phyloP scores from a whole-genome alignment of 345 rosid genomes.

The Murraya paniculata region DNA sequence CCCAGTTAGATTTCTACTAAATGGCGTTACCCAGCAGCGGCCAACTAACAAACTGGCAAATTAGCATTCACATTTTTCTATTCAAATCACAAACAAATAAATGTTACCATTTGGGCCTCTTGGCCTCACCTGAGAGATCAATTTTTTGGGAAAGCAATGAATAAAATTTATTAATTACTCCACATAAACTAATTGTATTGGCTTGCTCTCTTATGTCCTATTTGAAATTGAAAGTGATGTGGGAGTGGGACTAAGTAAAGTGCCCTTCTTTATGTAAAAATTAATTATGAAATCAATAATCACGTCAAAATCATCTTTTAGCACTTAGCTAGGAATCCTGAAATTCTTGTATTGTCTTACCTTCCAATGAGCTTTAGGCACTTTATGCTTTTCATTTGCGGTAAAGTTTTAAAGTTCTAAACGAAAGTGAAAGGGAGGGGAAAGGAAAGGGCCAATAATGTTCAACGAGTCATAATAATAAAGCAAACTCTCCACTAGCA shows the following conservation, averaged over 20 bases:
- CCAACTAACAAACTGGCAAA: not conserved
- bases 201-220: too few relatives aligned
- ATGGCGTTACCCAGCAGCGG: not conserved
- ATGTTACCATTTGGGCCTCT: too few relatives aligned
- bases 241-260: not conserved
- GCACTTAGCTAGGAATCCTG: not conserved
- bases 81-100: not conserved
- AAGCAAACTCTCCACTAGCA: not conserved
- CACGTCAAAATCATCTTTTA: not conserved
- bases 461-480: constrained; percentile 10
- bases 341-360: not conserved
- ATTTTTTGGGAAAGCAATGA: not conserved
- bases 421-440: not conserved
- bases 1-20: not conserved
- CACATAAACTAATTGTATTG: too few relatives aligned
- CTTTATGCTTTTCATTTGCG: not conserved
- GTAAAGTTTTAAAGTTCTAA: not conserved
- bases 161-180: too few relatives aligned
- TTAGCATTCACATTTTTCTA: not conserved
- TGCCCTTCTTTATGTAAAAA: not conserved
- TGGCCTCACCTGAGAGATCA: too few relatives aligned
- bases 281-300: not conserved
- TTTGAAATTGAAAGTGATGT: not conserved
- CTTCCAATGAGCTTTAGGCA: not conserved
- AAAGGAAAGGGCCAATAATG: not conserved